Percentiles rank a stretch among this genome's conserved stretches.
Evolutionary conservation across 371 early-diverging fungal species (phyloP).

Genomic region (Pancytospora epiphaga): DNA sequence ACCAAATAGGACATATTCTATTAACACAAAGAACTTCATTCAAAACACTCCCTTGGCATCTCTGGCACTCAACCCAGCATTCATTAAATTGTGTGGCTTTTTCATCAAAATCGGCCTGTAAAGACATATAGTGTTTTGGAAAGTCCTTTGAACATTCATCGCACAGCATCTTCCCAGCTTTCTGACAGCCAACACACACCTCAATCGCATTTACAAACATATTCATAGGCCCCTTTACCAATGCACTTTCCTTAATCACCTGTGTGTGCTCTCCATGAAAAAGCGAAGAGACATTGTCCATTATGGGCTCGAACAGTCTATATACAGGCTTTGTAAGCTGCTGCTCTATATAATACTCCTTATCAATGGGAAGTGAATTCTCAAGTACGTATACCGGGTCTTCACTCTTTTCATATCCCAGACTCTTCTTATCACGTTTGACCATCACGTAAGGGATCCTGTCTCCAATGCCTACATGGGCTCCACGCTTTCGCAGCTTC

Average conservation of each 20-base stretch:
- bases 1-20: conserved; percentile 92
- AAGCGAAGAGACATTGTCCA: conserved; percentile 73
- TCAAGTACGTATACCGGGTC: conserved; percentile 96
- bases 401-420: conserved; percentile 91
- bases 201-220: conserved; percentile 77
- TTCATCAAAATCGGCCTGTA: conserved; percentile 64
- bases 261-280: conserved; percentile 79
- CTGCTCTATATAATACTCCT: conserved; percentile 91
- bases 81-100: conserved; percentile 71
- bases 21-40: conserved; percentile 91
- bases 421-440: conserved; percentile 71
- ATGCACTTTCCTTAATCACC: conserved; percentile 69
- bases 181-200: conserved; percentile 83
- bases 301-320: conserved; percentile 92
- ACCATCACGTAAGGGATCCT: conserved; percentile 97
- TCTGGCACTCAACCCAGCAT: conserved; percentile 96
- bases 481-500: conserved; percentile 75
- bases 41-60: conserved; percentile 87
- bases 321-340: conserved; percentile 87
- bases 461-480: conserved; percentile 77
- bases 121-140: conserved; percentile 68
- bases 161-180: conserved; percentile 69
- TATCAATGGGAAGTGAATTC: conserved; percentile 93
- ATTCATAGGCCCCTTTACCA: conserved; percentile 77
- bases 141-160: conserved; percentile 63